Conservation (phyloP, 176 grass and related monocot genomes). For the Zizania latifolia region DNA sequence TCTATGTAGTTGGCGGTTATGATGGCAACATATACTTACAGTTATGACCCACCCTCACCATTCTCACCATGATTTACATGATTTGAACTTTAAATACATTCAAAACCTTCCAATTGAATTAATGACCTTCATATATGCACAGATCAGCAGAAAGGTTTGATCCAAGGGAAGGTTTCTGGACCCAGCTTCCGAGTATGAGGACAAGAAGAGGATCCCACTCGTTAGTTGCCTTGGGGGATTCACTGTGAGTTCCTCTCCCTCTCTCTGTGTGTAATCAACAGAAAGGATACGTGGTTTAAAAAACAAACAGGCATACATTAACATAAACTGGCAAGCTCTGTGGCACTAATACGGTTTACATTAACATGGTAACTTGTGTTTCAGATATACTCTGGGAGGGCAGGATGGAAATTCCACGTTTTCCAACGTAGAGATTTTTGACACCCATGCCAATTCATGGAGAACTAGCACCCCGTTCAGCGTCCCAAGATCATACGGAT, state of each 20-base stretch:
- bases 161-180: conserved; percentile 91
- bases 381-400: conserved; percentile 71
- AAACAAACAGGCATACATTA: neutral
- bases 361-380: conserved; percentile 4
- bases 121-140: conserved; percentile 13
- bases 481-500: conserved; percentile 52
- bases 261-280: neutral
- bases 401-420: conserved; percentile 38
- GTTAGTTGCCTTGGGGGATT: conserved; percentile 36
- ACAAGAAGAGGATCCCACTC: conserved; percentile 65
- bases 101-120: neutral
- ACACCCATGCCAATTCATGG: conserved; percentile 58
- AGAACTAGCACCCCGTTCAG: conserved; percentile 42
- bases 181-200: conserved; percentile 56
- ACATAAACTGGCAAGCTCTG: neutral
- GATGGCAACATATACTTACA: conserved; percentile 60
- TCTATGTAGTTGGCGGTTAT: conserved; percentile 75
- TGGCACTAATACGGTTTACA: neutral
- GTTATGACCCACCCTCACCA: conserved; percentile 43
- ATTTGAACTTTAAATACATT: neutral
- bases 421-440: conserved; percentile 63
- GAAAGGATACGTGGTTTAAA: neutral
- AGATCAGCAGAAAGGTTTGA: conserved; percentile 87
- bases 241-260: conserved; percentile 36
- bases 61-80: neutral